phyloP scores from a whole-genome alignment of 306 rosid genomes.

The Senna siamea region DNA sequence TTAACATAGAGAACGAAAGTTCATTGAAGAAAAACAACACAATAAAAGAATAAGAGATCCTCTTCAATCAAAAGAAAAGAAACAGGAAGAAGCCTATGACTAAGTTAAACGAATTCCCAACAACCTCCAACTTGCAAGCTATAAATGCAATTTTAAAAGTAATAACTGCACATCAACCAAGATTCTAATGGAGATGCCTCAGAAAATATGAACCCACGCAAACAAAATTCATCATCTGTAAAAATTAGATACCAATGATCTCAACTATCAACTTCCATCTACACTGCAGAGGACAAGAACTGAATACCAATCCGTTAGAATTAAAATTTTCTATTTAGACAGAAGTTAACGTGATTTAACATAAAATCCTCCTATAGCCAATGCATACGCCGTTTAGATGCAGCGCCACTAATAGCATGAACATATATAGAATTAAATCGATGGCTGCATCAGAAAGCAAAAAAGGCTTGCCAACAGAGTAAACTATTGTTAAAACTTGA shows the following conservation, averaged over 20 bases:
- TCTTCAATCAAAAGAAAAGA: too few species aligned
- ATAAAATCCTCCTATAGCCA: not conserved
- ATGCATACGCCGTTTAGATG: not conserved
- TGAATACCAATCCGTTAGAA: not conserved
- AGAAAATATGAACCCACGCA: not conserved
- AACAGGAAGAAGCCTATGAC: not conserved
- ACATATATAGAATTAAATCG: too few species aligned
- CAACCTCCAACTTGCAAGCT: conserved; percentile 12
- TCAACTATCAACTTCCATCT: not conserved
- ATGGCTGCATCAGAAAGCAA: too few species aligned
- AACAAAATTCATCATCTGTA: not conserved
- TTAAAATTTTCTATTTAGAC: not conserved
- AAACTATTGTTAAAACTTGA: not conserved
- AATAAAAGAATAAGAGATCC: too few species aligned
- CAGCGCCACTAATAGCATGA: not conserved
- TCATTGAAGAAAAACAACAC: too few species aligned
- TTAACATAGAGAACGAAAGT: too few species aligned
- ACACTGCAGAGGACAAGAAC: not conserved
- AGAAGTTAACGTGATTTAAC: not conserved
- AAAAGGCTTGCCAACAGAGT: not conserved
- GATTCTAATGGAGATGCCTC: not conserved
- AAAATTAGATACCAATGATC: not conserved
- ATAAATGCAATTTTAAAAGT: not conserved
- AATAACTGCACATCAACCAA: not conserved
- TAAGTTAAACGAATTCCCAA: not conserved